Evolutionary conservation across 2,329 filamentous ascomycete species (phyloP).

Genomic region (Emydomyces testavorans): DNA sequence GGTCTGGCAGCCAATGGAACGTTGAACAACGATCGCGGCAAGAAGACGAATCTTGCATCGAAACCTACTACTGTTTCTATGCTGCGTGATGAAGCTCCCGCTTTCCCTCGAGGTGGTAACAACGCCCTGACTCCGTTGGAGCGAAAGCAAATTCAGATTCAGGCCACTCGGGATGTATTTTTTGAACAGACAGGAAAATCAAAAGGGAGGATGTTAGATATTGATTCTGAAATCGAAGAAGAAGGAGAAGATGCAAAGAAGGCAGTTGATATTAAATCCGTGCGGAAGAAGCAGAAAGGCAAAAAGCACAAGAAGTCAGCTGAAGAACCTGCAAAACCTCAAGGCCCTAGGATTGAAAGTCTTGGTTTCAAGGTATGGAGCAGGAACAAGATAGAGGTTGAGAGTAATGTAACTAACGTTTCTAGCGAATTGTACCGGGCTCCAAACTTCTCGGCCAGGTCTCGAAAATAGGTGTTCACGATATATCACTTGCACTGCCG

Average conservation of each 20-base stretch:
- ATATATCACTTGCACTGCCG: constrained; percentile 70
- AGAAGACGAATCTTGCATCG: constrained; percentile 14
- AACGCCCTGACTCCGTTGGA: constrained; percentile 86
- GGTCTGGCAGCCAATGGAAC: constrained; percentile 17
- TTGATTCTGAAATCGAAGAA: constrained; percentile 18
- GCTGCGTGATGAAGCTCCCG: constrained; percentile 64
- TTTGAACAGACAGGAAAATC: constrained; percentile 65
- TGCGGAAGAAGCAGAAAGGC: constrained; percentile 36
- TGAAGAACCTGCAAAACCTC: constrained; percentile 37
- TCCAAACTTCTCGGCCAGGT: constrained; percentile 82
- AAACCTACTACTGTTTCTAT: constrained; percentile 30
- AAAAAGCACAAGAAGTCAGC: constrained; percentile 41
- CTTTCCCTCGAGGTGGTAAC: constrained; percentile 86
- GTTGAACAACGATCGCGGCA: constrained; percentile 16
- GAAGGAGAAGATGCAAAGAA: constrained; percentile 29
- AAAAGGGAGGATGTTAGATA: constrained; percentile 36
- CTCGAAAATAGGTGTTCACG: constrained; percentile 64
- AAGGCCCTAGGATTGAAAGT: constrained; percentile 63
- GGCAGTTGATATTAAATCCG: constrained; percentile 33
- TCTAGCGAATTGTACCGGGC: constrained; percentile 67
- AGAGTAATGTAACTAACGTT: constrained; percentile 25
- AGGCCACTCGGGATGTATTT: constrained; percentile 82
- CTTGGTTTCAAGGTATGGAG: constrained; percentile 70
- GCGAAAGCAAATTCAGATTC: constrained; percentile 88
- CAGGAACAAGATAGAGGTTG: neutral